These are phyloP conservation scores for Eucalyptus polyanthemos DNA, from an alignment of 345 rosid genomes.

Conservation along the genomic window DNA sequence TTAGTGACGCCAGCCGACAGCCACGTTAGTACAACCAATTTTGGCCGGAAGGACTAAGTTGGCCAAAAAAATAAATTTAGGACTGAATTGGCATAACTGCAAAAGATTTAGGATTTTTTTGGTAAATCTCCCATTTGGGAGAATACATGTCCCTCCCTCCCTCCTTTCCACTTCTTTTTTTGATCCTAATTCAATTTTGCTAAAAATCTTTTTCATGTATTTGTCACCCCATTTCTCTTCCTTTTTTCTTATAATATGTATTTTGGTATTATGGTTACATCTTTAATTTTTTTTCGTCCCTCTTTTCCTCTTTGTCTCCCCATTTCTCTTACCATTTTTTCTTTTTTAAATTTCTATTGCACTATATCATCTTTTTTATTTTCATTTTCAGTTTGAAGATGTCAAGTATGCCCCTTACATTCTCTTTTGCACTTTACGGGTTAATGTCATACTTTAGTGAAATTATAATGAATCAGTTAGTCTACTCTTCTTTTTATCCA, in stretches of 20 bases:
- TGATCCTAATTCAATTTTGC: background rate
- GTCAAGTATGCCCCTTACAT: background rate
- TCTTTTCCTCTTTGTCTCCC: background rate
- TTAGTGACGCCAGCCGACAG: rapidly evolving
- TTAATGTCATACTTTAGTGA: background rate
- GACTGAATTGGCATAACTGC: rapidly evolving
- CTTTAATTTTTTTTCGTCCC: background rate
- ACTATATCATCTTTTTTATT: background rate
- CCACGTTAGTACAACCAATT: rapidly evolving
- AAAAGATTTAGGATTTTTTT: too few relatives aligned
- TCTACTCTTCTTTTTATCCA: background rate
- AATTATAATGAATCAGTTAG: background rate
- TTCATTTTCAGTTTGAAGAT: background rate
- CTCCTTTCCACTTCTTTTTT: background rate
- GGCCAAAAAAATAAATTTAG: too few relatives aligned
- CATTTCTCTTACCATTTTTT: background rate
- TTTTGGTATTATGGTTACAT: background rate
- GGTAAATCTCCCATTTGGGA: rapidly evolving
- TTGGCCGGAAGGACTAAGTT: rapidly evolving
- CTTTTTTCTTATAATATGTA: too few relatives aligned
- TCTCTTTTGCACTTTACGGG: background rate
- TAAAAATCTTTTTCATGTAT: background rate
- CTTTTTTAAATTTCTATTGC: background rate
- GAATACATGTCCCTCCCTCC: background rate
- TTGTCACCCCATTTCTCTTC: background rate